Conservation (phyloP, 2,329 filamentous ascomycete species). For the Penicillium thymicola region DNA sequence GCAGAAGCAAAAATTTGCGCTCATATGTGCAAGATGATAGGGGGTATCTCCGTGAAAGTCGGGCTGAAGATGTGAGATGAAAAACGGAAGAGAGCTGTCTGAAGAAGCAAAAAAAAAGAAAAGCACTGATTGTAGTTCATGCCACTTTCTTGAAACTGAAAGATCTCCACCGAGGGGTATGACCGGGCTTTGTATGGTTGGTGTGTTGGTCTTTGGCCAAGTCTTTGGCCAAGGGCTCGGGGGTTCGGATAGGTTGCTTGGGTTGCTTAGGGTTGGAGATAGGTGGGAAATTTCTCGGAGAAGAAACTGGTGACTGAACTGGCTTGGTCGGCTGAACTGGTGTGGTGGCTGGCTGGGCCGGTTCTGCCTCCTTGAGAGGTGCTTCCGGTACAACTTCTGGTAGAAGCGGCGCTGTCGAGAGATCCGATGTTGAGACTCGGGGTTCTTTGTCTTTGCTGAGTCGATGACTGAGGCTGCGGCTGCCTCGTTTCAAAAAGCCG, state of each 20-base stretch:
- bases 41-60: conserved; percentile 21
- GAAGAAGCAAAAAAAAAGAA: background rate
- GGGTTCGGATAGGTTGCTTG: conserved; percentile 18
- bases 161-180: conserved; percentile 23
- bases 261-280: conserved; percentile 17
- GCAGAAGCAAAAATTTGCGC: conserved; percentile 22
- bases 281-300: conserved; percentile 13
- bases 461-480: conserved; percentile 75
- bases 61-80: conserved; percentile 8
- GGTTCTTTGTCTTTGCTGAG: conserved; percentile 48
- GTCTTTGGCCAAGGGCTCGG: conserved; percentile 13
- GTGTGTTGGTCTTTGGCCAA: conserved; percentile 3
- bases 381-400: conserved; percentile 18
- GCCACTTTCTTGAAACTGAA: conserved; percentile 25
- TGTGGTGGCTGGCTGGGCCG: background rate
- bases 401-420: conserved; percentile 13
- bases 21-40: conserved; percentile 21
- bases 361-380: conserved; percentile 2
- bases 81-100: conserved; percentile 12
- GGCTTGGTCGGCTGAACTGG: background rate
- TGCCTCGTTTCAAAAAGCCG: conserved; percentile 65
- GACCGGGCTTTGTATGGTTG: conserved; percentile 13
- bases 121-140: conserved; percentile 6
- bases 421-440: conserved; percentile 28
- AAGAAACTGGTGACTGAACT: conserved; percentile 12